A percentile compares a stretch with the other conserved stretches of the same genome.
These are phyloP conservation scores for Bretschneidera sinensis DNA, from an alignment of 345 rosid genomes.

Conservation along the genomic window DNA sequence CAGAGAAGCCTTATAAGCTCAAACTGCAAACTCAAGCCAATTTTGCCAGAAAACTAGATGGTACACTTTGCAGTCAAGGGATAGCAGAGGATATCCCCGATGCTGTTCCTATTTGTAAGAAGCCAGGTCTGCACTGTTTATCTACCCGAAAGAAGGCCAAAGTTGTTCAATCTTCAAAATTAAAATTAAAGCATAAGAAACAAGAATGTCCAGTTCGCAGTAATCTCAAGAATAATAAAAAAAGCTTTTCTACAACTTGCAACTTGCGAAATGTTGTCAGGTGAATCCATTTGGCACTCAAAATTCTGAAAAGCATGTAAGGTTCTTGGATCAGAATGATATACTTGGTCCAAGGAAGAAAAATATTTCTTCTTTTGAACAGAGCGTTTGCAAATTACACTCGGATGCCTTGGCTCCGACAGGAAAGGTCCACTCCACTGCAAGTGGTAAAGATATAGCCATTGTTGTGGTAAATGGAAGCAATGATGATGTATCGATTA, in stretches of 20 bases:
- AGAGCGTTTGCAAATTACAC: conserved; percentile 20
- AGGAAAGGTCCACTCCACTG: conserved; percentile 18
- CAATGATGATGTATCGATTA: conserved; percentile 20
- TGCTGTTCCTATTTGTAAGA: conserved; percentile 17
- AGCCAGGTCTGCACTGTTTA: conserved; percentile 16
- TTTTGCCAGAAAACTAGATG: conserved; percentile 16
- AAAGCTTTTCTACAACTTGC: conserved; percentile 17
- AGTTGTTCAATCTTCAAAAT: conserved; percentile 18
- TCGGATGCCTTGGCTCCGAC: conserved; percentile 24
- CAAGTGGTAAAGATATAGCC: conserved; percentile 14
- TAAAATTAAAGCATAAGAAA: conserved; percentile 22
- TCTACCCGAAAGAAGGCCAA: conserved; percentile 25
- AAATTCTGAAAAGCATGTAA: conserved; percentile 36
- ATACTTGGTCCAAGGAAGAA: conserved; percentile 15
- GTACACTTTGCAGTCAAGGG: conserved; percentile 19
- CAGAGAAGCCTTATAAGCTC: conserved; percentile 25
- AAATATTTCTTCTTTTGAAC: conserved; percentile 9
- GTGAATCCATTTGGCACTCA: conserved; percentile 21
- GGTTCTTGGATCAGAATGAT: conserved; percentile 36
- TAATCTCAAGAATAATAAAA: conserved; percentile 38
- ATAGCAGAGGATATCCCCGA: conserved; percentile 12
- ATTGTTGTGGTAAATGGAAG: conserved; percentile 12
- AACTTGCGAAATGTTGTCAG: conserved; percentile 16
- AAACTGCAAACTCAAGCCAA: conserved; percentile 27
- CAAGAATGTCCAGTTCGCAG: conserved; percentile 28